Evolutionary conservation across 2,329 filamentous ascomycete genomes (phyloP).

Genomic region (Akanthomyces uredinophilus): DNA sequence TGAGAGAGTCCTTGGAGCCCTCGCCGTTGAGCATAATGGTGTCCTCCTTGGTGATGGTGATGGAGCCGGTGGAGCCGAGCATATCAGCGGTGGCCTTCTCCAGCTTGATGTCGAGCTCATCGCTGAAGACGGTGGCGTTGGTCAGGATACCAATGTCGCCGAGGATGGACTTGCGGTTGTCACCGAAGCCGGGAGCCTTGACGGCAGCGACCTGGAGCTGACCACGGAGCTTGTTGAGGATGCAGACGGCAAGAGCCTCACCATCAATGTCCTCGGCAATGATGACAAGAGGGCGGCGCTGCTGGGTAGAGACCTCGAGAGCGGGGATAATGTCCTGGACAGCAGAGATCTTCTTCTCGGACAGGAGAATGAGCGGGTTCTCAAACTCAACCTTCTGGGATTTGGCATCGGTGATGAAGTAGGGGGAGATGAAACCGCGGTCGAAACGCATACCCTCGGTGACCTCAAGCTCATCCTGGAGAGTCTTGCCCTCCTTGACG

Average conservation of each 20-base stretch:
- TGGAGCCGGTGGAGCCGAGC: conserved; percentile 94
- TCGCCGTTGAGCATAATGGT: conserved; percentile 98
- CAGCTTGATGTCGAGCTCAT: conserved; percentile 98
- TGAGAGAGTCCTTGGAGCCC: conserved; percentile 86
- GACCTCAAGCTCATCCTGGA: conserved; percentile 94
- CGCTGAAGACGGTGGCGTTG: conserved; percentile 95
- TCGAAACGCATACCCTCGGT: conserved; percentile 99
- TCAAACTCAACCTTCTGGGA: conserved; percentile 98
- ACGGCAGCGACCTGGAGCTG: conserved; percentile 98
- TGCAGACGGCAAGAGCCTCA: conserved; percentile 96
- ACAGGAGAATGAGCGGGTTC: conserved; percentile 97
- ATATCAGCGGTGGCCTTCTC: conserved; percentile 96
- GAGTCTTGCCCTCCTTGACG: conserved; percentile 99
- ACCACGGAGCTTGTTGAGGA: conserved; percentile 99
- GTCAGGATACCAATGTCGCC: conserved; percentile 94
- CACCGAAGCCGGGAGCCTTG: conserved; percentile 98
- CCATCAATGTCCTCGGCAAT: conserved; percentile 99
- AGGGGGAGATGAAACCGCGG: conserved; percentile 95
- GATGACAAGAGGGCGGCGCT: conserved; percentile 93
- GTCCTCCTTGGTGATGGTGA: conserved; percentile 99
- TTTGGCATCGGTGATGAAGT: conserved; percentile 99
- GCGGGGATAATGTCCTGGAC: conserved; percentile 98
- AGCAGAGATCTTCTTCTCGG: conserved; percentile 99
- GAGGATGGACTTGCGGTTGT: conserved; percentile 99
- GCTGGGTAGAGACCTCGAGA: conserved; percentile 92